Evolutionary conservation across 2,329 filamentous ascomycete species (phyloP).

Genomic region (Colletotrichum magnum): DNA sequence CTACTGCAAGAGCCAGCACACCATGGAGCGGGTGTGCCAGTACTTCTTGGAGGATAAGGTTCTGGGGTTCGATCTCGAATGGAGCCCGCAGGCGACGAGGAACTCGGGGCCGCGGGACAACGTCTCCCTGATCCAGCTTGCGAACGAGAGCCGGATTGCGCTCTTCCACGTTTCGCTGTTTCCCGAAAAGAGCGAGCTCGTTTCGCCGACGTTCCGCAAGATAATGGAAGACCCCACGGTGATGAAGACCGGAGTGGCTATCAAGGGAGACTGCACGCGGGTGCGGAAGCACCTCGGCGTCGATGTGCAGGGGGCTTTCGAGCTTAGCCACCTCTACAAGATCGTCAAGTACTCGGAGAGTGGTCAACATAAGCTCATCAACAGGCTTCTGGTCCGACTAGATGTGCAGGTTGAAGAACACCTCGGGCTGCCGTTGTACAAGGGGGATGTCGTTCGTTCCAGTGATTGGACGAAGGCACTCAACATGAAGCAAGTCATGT

Average conservation of each 20-base stretch:
- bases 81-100: conserved; percentile 70
- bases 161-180: conserved; percentile 86
- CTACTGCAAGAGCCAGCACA: conserved; percentile 79
- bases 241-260: conserved; percentile 82
- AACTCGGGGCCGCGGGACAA: conserved; percentile 72
- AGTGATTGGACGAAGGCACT: conserved; percentile 82
- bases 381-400: conserved; percentile 76
- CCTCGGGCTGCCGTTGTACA: conserved; percentile 81
- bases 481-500: conserved; percentile 75
- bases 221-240: conserved; percentile 80
- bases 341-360: conserved; percentile 77
- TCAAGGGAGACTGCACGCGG: conserved; percentile 79
- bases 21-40: conserved; percentile 75
- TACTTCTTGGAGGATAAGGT: conserved; percentile 79
- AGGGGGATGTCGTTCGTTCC: conserved; percentile 77
- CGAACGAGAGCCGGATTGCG: conserved; percentile 81
- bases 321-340: conserved; percentile 86
- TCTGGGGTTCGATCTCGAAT: conserved; percentile 93
- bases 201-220: conserved; percentile 78
- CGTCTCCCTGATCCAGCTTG: conserved; percentile 87
- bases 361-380: conserved; percentile 69
- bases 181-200: conserved; percentile 65
- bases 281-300: conserved; percentile 77
- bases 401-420: conserved; percentile 79
- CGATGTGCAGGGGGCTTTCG: conserved; percentile 77